Conservation (phyloP, 345 rosid species). For the Eucalyptus viminalis region DNA sequence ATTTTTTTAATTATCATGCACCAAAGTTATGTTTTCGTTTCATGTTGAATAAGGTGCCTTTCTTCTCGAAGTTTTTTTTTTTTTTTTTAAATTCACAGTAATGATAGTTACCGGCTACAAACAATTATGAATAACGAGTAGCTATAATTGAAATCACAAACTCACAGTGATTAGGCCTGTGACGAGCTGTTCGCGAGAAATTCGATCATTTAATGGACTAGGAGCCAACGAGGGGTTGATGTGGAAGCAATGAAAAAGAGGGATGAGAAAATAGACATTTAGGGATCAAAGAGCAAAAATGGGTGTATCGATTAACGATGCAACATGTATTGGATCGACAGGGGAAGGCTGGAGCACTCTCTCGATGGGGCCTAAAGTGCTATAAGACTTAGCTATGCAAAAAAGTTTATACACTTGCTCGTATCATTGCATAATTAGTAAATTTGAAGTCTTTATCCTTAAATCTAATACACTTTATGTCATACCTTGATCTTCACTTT, state of each 20-base stretch:
- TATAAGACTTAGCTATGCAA: background rate
- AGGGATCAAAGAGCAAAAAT: rapidly evolving
- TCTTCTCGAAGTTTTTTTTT: background rate
- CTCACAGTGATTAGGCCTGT: background rate
- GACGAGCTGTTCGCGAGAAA: background rate
- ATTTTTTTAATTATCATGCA: background rate
- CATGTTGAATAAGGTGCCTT: background rate
- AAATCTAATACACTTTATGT: background rate
- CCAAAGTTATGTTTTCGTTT: background rate
- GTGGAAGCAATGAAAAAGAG: background rate
- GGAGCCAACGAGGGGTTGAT: background rate
- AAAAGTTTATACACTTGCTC: background rate
- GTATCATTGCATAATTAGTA: background rate
- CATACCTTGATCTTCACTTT: background rate
- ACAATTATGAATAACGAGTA: rapidly evolving
- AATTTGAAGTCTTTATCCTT: background rate
- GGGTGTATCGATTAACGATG: background rate
- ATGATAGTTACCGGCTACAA: background rate
- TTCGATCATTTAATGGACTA: background rate
- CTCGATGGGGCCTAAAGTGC: background rate
- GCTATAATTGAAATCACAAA: background rate
- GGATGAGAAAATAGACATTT: background rate
- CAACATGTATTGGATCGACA: background rate
- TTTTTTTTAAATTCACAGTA: rapidly evolving
- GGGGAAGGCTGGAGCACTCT: background rate